Evolutionary conservation across 2,329 filamentous ascomycete species (phyloP).

Genomic region (Sarocladium kiliense): DNA sequence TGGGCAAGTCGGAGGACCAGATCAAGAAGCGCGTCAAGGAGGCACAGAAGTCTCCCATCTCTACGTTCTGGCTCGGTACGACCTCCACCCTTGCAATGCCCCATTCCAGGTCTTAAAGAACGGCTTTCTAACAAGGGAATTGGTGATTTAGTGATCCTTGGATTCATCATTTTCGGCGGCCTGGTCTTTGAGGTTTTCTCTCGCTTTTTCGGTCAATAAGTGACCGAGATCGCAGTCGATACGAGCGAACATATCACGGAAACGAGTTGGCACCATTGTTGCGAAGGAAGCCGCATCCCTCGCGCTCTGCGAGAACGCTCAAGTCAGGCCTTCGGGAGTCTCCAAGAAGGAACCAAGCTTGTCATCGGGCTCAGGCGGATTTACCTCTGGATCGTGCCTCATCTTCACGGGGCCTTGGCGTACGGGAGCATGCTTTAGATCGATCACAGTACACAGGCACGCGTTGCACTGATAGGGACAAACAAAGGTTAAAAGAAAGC

Average conservation of each 20-base stretch:
- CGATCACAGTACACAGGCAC: background rate
- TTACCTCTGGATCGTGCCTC: background rate
- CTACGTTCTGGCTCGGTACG: slow-evolving; percentile 59
- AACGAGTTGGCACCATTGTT: background rate
- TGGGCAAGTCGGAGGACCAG: slow-evolving; percentile 66
- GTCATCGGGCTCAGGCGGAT: background rate
- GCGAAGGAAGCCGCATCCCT: background rate
- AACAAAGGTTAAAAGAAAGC: background rate
- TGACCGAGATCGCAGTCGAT: background rate
- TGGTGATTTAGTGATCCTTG: slow-evolving; percentile 54
- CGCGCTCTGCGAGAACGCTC: background rate
- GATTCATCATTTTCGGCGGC: slow-evolving; percentile 57
- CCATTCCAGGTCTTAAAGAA: no score
- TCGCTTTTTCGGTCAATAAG: slow-evolving; percentile 40
- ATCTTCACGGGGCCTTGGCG: background rate
- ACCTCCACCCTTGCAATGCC: slow-evolving; percentile 11
- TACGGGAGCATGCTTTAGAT: slow-evolving; percentile 5
- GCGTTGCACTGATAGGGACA: background rate
- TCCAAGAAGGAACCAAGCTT: background rate
- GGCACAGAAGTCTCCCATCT: slow-evolving; percentile 54
- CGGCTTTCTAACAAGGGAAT: no score
- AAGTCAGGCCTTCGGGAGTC: background rate
- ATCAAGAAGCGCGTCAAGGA: slow-evolving; percentile 57
- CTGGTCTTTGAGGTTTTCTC: slow-evolving; percentile 53
- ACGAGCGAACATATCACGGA: background rate